Evolutionary conservation across 2,329 filamentous ascomycete species (phyloP), one percentile per base, ranked within the genome.

Genomic region (Tolypocladium endophyticum): DNA sequence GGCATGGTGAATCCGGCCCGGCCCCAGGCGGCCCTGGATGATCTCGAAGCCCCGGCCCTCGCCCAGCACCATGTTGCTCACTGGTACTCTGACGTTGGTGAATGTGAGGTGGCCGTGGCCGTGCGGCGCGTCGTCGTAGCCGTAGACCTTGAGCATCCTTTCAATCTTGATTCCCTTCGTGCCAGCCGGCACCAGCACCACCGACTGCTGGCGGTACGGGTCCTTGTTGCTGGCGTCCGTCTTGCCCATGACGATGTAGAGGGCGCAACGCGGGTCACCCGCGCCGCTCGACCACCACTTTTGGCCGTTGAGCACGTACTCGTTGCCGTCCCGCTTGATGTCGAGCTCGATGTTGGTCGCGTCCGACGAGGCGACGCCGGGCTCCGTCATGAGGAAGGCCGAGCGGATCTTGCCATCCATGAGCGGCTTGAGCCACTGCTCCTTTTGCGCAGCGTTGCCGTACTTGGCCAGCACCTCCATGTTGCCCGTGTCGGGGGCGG

Each of bases 241-340:
- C 81, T 97, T 96, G 76, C 91, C 94, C 89, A 99, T 96, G 68
- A 96, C 92, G 63, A 99, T 87, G 78, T 97, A 97, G 72, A 99
- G 80, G 74, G 89, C 83, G 81, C 94, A 99, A 68, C 93, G 85
- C 61, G 88, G 89, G 76, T 99, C 94, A 61, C 94, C 94, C 23
- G 92, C 92, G 65, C 94, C 94, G 64, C 90, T 96, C 35, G 91
- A 96, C 94, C 94, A 99, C 94, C 94, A 99, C 90, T 99, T 99
- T 85, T 93, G 68, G 60, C 94, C 94, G 71, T 97, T 97, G 58
- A 99, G 81, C 23, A 97, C 86, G 71, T 94, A 97, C 67, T 94
- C 85, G 69, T 94, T 85, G 14, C 92, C 93, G 65, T 97, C 91
- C 60, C 84, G 85, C 65, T 79, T 82, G 72, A 99, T 97, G 61